Conservation (phyloP, 2,329 filamentous ascomycete genomes). For the Amylocarpus encephaloides region DNA sequence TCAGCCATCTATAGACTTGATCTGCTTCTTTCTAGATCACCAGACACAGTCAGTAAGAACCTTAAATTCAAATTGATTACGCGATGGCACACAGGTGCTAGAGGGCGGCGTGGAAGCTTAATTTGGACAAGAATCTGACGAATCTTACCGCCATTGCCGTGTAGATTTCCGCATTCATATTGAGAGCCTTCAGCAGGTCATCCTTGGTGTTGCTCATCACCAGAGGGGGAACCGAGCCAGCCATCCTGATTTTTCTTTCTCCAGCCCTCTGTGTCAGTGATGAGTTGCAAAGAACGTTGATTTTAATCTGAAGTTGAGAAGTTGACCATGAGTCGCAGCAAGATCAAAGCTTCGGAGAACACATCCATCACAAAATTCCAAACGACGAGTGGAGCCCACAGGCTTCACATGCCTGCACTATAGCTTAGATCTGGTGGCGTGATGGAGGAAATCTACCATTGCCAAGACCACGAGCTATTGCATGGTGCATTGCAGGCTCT, state of each 20-base stretch:
- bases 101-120: neutral
- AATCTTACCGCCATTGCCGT: constrained; percentile 29
- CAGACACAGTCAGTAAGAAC: constrained; percentile 20
- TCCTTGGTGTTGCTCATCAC: constrained; percentile 31
- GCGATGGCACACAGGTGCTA: neutral
- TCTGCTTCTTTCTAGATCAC: constrained; percentile 30
- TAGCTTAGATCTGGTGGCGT: neutral
- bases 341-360: neutral
- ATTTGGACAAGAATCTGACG: neutral
- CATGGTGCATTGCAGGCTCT: constrained; percentile 5
- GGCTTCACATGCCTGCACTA: constrained; percentile 3
- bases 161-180: constrained; percentile 25
- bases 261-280: neutral
- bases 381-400: neutral
- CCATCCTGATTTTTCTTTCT: constrained; percentile 14
- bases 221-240: constrained; percentile 15
- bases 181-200: constrained; percentile 26
- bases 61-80: constrained; percentile 5
- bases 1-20: constrained; percentile 27
- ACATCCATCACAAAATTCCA: neutral
- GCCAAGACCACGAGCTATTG: neutral
- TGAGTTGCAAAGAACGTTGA: neutral
- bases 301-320: neutral
- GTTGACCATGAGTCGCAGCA: neutral
- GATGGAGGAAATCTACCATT: neutral